A percentile compares a stretch with the other conserved stretches of the same genome.
These are phyloP conservation scores for Mortierella antarctica DNA, from an alignment of 192 early-diverging fungal species.

Conservation along the genomic window DNA sequence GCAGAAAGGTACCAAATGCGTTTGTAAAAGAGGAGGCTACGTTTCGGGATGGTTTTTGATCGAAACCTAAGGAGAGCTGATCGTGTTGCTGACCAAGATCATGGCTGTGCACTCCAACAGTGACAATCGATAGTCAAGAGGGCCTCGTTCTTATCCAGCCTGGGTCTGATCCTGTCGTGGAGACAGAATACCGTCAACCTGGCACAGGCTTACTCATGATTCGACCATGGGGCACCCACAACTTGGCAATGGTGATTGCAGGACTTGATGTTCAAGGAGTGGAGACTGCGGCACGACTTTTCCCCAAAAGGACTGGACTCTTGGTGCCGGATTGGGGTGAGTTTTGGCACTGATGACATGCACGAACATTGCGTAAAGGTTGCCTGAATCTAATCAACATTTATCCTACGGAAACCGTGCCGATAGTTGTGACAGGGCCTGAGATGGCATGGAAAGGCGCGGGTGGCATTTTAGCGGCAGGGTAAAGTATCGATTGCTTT, in stretches of 20 bases:
- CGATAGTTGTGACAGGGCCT: constrained; percentile 55
- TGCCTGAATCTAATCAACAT: neutral
- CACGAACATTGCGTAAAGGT: neutral
- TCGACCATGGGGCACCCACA: constrained; percentile 37
- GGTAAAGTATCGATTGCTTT: constrained; percentile 40
- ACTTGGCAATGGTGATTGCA: constrained; percentile 58
- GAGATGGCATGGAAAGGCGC: constrained; percentile 59
- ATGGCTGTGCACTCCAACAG: neutral
- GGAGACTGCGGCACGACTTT: constrained; percentile 48
- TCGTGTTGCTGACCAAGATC: neutral
- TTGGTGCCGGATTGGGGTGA: constrained; percentile 66
- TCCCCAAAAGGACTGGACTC: constrained; percentile 62
- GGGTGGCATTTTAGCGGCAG: constrained; percentile 63
- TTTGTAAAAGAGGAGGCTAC: neutral
- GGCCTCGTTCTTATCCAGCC: constrained; percentile 3
- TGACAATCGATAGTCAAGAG: constrained; percentile 14
- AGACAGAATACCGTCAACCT: constrained; percentile 13
- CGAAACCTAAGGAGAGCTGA: neutral
- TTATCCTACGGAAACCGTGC: neutral
- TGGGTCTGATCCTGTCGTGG: neutral
- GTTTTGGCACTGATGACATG: neutral
- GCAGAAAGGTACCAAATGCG: constrained; percentile 55
- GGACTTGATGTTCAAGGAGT: constrained; percentile 57
- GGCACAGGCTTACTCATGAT: constrained; percentile 58
- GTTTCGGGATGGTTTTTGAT: neutral